Percentiles rank a stretch among this genome's conserved stretches.
phyloP scores from a whole-genome alignment of 495 filamentous ascomycete genomes.

The Aspergillus asperescens region DNA sequence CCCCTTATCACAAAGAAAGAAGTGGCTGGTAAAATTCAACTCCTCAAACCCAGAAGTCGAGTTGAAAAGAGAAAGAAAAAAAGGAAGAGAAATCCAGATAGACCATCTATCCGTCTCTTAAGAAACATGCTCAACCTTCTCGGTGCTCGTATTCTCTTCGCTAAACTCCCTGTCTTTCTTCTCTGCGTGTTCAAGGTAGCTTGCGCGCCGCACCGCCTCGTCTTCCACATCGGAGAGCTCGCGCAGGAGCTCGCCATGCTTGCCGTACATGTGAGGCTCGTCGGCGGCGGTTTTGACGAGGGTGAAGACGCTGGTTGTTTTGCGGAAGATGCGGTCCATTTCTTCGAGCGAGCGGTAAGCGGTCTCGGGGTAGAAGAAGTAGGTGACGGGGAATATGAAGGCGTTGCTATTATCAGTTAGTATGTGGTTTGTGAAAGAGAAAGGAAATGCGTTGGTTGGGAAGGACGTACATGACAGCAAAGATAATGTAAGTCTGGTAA shows the following conservation, averaged over 20 bases:
- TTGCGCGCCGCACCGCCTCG: constrained; percentile 33
- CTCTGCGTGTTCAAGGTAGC: constrained; percentile 20
- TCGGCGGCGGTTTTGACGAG: constrained; percentile 55
- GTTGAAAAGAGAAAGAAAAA: not conserved
- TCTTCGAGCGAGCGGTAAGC: constrained; percentile 69
- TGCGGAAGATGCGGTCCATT: constrained; percentile 72
- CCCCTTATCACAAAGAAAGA: too few relatives aligned
- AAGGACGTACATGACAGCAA: constrained; percentile 58
- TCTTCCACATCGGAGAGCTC: constrained; percentile 35
- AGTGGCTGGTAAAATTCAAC: too few relatives aligned
- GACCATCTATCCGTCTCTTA: not conserved
- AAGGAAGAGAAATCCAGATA: not conserved
- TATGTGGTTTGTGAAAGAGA: not conserved
- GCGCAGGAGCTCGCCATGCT: constrained; percentile 58
- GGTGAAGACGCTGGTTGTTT: constrained; percentile 48
- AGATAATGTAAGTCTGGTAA: constrained; percentile 73
- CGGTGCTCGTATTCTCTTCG: constrained; percentile 28
- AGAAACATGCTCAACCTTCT: constrained; percentile 16
- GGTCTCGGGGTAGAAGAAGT: constrained; percentile 75
- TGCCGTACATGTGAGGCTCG: constrained; percentile 64
- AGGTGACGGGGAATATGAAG: constrained; percentile 62
- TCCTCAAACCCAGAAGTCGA: too few relatives aligned
- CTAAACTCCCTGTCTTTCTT: constrained; percentile 31
- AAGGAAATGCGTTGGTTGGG: not conserved
- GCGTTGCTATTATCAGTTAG: constrained; percentile 49